Evolutionary conservation across 108 stramenopile species (phyloP).

Genomic region (Pseudonitzschia multiseries): DNA sequence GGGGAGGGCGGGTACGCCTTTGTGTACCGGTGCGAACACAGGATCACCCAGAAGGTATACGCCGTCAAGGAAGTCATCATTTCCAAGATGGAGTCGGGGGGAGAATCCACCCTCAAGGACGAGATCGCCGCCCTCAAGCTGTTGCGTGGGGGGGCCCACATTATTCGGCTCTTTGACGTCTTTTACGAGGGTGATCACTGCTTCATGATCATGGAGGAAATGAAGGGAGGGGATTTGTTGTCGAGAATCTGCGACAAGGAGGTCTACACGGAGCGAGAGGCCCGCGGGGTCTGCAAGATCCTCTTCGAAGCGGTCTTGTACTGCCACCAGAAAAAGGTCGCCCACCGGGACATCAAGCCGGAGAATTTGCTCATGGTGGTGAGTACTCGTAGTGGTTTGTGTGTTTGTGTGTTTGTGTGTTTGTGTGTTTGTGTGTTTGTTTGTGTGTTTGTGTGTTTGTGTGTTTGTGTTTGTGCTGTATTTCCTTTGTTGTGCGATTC

Average conservation of each 20-base stretch:
- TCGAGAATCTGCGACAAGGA: conserved; percentile 91
- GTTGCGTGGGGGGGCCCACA: conserved; percentile 65
- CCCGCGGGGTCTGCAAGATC: conserved; percentile 78
- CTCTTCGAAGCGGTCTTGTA: conserved; percentile 84
- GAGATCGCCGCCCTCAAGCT: conserved; percentile 65
- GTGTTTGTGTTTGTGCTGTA: conserved; percentile 7
- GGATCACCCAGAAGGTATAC: conserved; percentile 41
- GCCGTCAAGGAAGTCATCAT: conserved; percentile 67
- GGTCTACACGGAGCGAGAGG: conserved; percentile 90
- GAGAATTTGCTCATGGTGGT: conserved; percentile 86
- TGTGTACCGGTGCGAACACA: conserved; percentile 59
- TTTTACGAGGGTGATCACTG: conserved; percentile 55
- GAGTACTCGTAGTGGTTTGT: no score
- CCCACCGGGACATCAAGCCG: conserved; percentile 85
- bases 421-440: conserved; percentile 12
- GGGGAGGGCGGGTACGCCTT: conserved; percentile 76
- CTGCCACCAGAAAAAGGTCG: conserved; percentile 63
- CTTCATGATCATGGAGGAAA: conserved; percentile 75
- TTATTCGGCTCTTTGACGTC: conserved; percentile 71
- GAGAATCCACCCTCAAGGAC: conserved; percentile 51
- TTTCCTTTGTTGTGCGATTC: not conserved
- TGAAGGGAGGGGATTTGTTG: conserved; percentile 87
- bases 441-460: not conserved
- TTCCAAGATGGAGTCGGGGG: conserved; percentile 41
- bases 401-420: no score